These are phyloP conservation scores for Fusarium nygamai DNA, from an alignment of 2,329 filamentous ascomycete species.

Conservation along the genomic window DNA sequence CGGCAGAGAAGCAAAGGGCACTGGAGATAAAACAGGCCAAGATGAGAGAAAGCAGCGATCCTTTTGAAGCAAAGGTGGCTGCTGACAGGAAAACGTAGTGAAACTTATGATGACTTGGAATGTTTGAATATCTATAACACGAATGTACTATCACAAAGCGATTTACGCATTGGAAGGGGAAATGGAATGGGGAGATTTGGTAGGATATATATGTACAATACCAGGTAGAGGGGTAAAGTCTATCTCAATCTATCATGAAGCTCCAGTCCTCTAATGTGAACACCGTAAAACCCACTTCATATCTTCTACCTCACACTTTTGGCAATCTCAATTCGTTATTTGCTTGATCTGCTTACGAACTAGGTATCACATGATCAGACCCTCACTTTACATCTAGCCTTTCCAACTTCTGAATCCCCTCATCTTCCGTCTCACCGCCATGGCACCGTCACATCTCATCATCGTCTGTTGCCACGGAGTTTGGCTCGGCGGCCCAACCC, in stretches of 20 bases:
- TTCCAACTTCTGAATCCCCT: slow-evolving; percentile 19
- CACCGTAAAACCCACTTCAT: background rate
- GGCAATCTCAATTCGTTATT: background rate
- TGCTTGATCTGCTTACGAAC: background rate
- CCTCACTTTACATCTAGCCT: slow-evolving; percentile 10
- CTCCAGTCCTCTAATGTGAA: background rate
- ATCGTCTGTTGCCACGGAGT: slow-evolving; percentile 88
- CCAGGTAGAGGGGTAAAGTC: slow-evolving; percentile 8
- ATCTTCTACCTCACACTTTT: background rate
- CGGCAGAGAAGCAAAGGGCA: slow-evolving; percentile 11
- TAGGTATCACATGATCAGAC: slow-evolving; percentile 44
- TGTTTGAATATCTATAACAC: slow-evolving; percentile 23
- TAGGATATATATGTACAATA: slow-evolving; percentile 27
- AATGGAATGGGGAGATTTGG: background rate
- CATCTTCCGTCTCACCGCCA: slow-evolving; percentile 18
- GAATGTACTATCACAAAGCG: slow-evolving; percentile 36
- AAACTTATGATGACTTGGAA: slow-evolving; percentile 7
- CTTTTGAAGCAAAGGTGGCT: slow-evolving; percentile 19
- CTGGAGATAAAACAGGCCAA: slow-evolving; percentile 9
- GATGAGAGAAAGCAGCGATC: slow-evolving; percentile 8
- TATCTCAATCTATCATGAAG: slow-evolving; percentile 12
- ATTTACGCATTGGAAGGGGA: slow-evolving; percentile 14
- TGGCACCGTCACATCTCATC: slow-evolving; percentile 66
- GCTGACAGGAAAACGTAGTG: slow-evolving; percentile 1
- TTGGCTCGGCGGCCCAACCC: slow-evolving; percentile 68